These are phyloP conservation scores for Hyaloscypha finlandica DNA, from an alignment of 495 filamentous ascomycete species.

Conservation along the genomic window DNA sequence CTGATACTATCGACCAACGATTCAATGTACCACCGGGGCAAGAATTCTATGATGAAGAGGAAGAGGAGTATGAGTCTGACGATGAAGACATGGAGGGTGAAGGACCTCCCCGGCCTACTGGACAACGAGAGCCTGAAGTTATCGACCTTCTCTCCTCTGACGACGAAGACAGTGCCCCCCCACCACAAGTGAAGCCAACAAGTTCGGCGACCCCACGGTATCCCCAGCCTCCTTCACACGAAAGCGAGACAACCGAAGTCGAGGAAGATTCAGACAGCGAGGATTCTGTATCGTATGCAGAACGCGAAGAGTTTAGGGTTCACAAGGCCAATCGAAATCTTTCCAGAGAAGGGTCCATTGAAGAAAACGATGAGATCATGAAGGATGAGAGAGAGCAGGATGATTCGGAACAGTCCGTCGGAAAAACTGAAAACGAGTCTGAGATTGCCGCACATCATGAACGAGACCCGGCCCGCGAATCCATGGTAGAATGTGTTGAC, in stretches of 20 bases:
- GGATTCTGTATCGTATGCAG: not conserved
- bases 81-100: slow-evolving; percentile 24
- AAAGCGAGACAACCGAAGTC: slow-evolving; percentile 9
- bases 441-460: not conserved
- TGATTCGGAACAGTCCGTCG: not conserved
- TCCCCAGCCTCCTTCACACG: not conserved
- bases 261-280: slow-evolving; percentile 9
- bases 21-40: slow-evolving; percentile 11
- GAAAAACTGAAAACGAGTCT: not conserved
- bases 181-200: slow-evolving; percentile 19
- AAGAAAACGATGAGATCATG: not conserved
- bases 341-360: not conserved
- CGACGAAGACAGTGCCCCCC: slow-evolving; percentile 36
- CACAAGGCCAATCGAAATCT: not conserved
- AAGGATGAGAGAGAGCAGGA: not conserved
- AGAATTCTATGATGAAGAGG: slow-evolving; percentile 21
- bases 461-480: not conserved
- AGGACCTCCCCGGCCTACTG: slow-evolving; percentile 9
- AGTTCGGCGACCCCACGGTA: not conserved
- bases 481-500: not conserved
- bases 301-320: not conserved
- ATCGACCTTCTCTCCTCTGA: slow-evolving; percentile 42
- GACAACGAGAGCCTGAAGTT: slow-evolving; percentile 34
- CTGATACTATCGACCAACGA: slow-evolving; percentile 32
- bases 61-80: slow-evolving; percentile 21